Evolutionary conservation across 768 basidiomycete genomes (phyloP).

Genomic region (Mycena haematopus): DNA sequence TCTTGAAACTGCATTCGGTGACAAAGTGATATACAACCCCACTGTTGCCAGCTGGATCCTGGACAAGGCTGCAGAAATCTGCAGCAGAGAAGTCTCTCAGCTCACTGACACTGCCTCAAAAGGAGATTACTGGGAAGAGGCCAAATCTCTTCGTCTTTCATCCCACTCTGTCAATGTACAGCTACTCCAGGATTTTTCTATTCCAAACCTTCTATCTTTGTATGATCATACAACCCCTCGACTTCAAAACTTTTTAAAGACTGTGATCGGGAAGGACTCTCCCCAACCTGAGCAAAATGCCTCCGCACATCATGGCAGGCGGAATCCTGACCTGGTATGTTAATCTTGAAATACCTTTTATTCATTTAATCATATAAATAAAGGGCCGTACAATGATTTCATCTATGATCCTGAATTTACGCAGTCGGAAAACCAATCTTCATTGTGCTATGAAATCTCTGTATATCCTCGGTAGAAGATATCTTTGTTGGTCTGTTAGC

Average conservation of each 20-base stretch:
- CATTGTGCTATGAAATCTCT: background rate
- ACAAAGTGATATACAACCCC: background rate
- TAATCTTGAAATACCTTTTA: background rate
- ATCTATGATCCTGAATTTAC: background rate
- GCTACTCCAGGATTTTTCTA: background rate
- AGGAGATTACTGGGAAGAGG: background rate
- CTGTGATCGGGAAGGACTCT: background rate
- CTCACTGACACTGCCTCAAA: background rate
- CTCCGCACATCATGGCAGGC: background rate
- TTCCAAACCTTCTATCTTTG: background rate
- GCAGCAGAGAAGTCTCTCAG: background rate
- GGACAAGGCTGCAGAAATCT: background rate
- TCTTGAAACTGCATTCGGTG: background rate
- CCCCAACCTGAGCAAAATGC: background rate
- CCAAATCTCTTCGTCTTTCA: conserved; percentile 1
- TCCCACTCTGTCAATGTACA: background rate
- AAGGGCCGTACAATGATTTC: background rate
- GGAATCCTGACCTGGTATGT: conserved; percentile 5
- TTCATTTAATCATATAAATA: background rate
- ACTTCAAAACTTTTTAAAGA: background rate
- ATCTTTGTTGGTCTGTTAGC: background rate
- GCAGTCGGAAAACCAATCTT: background rate
- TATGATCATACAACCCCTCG: background rate
- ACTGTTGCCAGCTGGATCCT: background rate
- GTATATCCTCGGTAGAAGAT: background rate